These are phyloP conservation scores for Cladosporium austrohemisphaericum DNA, from an alignment of 2,329 filamentous ascomycete species.

Conservation along the genomic window DNA sequence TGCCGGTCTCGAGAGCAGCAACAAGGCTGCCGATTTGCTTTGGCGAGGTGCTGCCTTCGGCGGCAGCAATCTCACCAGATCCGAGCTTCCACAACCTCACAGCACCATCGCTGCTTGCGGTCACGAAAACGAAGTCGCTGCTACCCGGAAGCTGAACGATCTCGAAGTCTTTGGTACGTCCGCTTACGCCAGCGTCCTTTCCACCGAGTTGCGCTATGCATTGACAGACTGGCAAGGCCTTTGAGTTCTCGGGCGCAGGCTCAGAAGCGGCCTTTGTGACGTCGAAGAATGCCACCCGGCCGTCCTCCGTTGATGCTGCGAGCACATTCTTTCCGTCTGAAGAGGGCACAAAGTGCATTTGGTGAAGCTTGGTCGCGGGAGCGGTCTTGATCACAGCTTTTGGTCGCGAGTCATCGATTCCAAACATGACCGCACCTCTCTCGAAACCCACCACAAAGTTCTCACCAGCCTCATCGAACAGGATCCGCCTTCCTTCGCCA, in stretches of 20 bases:
- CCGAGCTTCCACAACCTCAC: slow-evolving; percentile 67
- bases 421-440: slow-evolving; percentile 77
- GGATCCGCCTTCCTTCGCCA: slow-evolving; percentile 77
- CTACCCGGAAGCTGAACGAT: slow-evolving; percentile 48
- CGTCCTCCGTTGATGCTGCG: slow-evolving; percentile 84
- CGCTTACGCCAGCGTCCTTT: slow-evolving; percentile 54
- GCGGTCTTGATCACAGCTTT: slow-evolving; percentile 68
- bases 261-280: slow-evolving; percentile 49
- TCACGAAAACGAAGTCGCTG: slow-evolving; percentile 54
- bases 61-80: slow-evolving; percentile 2
- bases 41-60: slow-evolving; percentile 26
- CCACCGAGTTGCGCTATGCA: slow-evolving; percentile 76
- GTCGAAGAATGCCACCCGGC: slow-evolving; percentile 77
- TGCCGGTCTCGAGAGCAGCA: slow-evolving; percentile 77
- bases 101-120: slow-evolving; percentile 80
- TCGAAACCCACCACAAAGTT: slow-evolving; percentile 91
- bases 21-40: slow-evolving; percentile 62
- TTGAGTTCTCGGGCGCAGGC: slow-evolving; percentile 45
- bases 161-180: slow-evolving; percentile 85
- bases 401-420: slow-evolving; percentile 73
- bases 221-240: slow-evolving; percentile 36
- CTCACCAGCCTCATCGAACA: slow-evolving; percentile 72
- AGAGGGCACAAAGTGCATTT: slow-evolving; percentile 66
- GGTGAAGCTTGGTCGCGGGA: slow-evolving; percentile 74
- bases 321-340: slow-evolving; percentile 49